phyloP scores from a whole-genome alignment of 257 asterid genomes.

The Ehretia macrophylla region DNA sequence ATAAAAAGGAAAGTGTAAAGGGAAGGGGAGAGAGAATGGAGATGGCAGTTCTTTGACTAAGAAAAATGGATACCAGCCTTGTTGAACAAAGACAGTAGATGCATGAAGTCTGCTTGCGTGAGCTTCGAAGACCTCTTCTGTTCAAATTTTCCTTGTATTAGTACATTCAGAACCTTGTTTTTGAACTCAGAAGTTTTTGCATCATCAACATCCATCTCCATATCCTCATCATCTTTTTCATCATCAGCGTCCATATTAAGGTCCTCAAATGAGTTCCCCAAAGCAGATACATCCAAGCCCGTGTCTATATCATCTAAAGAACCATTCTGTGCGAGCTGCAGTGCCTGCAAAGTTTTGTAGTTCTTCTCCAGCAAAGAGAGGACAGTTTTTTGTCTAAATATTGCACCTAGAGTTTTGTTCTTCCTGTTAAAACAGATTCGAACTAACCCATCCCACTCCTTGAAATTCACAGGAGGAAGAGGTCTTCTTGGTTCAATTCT shows the following conservation, averaged over 20 bases:
- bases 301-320: constrained; percentile 43
- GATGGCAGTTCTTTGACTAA: constrained; percentile 21
- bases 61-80: constrained; percentile 84
- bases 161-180: constrained; percentile 54
- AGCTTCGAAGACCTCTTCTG: constrained; percentile 78
- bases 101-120: constrained; percentile 78
- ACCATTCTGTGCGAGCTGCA: constrained; percentile 49
- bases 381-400: constrained; percentile 68
- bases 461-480: constrained; percentile 69
- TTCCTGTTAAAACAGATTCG: constrained; percentile 89
- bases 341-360: constrained; percentile 73
- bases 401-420: constrained; percentile 79
- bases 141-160: constrained; percentile 65
- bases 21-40: not conserved
- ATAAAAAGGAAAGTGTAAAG: too few relatives aligned
- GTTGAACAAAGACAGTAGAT: constrained; percentile 68
- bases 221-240: constrained; percentile 50
- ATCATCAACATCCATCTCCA: constrained; percentile 73
- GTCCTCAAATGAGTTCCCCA: constrained; percentile 72
- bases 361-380: constrained; percentile 79
- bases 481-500: constrained; percentile 91
- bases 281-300: constrained; percentile 55
- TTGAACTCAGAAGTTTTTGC: constrained; percentile 58
- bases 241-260: constrained; percentile 54
- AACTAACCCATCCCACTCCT: constrained; percentile 97